These are phyloP conservation scores for Arthrobotrys pseudoclavata DNA, from an alignment of 2,329 filamentous ascomycete species.

Conservation along the genomic window DNA sequence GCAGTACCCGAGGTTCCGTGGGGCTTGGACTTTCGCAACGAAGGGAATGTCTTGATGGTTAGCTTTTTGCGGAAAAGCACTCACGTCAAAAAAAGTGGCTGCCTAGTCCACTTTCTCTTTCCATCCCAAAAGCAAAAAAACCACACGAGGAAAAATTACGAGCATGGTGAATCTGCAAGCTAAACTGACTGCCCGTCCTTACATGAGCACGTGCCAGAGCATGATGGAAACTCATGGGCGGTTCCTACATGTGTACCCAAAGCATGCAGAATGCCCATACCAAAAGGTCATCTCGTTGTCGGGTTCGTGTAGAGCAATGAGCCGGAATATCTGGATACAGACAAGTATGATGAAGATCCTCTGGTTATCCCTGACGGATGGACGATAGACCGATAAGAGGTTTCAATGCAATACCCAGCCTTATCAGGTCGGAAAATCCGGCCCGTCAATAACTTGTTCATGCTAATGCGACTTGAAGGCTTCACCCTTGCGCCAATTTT, in stretches of 20 bases:
- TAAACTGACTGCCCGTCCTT: slow-evolving; percentile 47
- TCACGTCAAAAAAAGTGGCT: slow-evolving; percentile 57
- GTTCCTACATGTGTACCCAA: slow-evolving; percentile 45
- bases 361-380: slow-evolving; percentile 41
- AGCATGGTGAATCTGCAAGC: slow-evolving; percentile 40
- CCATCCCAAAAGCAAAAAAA: slow-evolving; percentile 52
- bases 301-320: slow-evolving; percentile 48
- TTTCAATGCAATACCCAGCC: slow-evolving; percentile 51
- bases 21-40: slow-evolving; percentile 57
- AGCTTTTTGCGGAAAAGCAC: slow-evolving; percentile 55
- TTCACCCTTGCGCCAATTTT: slow-evolving; percentile 53
- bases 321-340: slow-evolving; percentile 48
- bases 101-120: slow-evolving; percentile 52
- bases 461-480: slow-evolving; percentile 48
- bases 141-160: slow-evolving; percentile 27
- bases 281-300: slow-evolving; percentile 19
- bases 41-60: slow-evolving; percentile 41
- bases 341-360: slow-evolving; percentile 35
- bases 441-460: slow-evolving; percentile 56
- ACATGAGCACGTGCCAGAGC: slow-evolving; percentile 59
- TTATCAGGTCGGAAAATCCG: slow-evolving; percentile 61
- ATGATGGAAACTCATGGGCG: slow-evolving; percentile 48
- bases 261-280: slow-evolving; percentile 47
- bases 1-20: slow-evolving; percentile 56
- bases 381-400: slow-evolving; percentile 58